These are phyloP conservation scores for Goffeauzyma gilvescens DNA, from an alignment of 768 basidiomycete genomes.

Conservation along the genomic window DNA sequence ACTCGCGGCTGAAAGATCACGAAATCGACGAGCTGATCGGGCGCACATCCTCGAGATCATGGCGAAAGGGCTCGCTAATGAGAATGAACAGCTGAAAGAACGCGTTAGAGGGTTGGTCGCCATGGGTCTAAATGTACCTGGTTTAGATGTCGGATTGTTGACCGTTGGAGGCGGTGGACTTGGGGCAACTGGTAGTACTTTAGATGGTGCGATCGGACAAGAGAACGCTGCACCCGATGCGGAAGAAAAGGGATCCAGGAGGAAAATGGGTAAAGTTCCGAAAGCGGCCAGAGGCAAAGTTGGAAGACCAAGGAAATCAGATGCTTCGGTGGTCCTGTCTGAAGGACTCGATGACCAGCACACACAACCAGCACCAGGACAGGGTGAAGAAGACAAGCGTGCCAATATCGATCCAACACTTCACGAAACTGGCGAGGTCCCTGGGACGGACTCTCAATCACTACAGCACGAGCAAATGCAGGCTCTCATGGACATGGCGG, in stretches of 20 bases:
- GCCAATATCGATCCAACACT: too few relatives aligned
- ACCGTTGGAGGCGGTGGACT: not conserved
- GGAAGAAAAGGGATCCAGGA: not conserved
- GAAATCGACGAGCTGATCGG: slow-evolving; percentile 18
- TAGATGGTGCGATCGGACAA: too few relatives aligned
- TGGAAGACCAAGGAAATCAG: not conserved
- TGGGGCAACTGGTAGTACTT: not conserved
- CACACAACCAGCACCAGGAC: too few relatives aligned
- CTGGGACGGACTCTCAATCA: too few relatives aligned
- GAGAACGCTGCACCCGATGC: too few relatives aligned
- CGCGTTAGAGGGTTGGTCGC: slow-evolving; percentile 11
- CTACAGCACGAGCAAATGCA: too few relatives aligned
- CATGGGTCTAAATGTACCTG: slow-evolving; percentile 8
- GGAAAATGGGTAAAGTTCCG: not conserved
- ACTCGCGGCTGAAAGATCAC: slow-evolving; percentile 26
- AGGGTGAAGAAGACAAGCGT: too few relatives aligned
- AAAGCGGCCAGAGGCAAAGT: not conserved
- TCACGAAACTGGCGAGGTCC: too few relatives aligned
- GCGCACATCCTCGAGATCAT: slow-evolving; percentile 15
- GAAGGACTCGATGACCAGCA: too few relatives aligned
- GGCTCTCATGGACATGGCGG: too few relatives aligned
- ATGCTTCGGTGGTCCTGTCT: too few relatives aligned
- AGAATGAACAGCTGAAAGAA: slow-evolving; percentile 18
- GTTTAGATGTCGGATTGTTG: not conserved
- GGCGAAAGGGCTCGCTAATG: slow-evolving; percentile 14